phyloP scores from a whole-genome alignment of 2,329 filamentous ascomycete genomes.

The Colletotrichum abscissum region DNA sequence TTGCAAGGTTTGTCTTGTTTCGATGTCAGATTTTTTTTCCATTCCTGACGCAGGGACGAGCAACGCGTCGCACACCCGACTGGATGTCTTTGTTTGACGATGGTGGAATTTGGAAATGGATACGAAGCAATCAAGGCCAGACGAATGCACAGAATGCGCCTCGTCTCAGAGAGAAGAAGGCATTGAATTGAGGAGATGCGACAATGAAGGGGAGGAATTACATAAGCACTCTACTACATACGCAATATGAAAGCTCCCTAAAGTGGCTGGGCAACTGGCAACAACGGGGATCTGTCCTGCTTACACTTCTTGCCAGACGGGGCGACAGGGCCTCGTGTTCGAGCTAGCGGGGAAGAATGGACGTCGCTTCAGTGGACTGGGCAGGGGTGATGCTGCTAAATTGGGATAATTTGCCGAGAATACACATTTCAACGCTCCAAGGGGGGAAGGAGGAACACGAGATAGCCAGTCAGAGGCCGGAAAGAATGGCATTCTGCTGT shows the following conservation, averaged over 20 bases:
- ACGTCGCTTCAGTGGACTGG: neutral
- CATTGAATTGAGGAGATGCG: no score
- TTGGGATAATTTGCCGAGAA: conserved; percentile 40
- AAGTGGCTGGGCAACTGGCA: neutral
- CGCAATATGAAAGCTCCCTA: neutral
- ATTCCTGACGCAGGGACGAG: neutral
- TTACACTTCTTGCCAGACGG: conserved; percentile 3
- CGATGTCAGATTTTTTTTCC: neutral
- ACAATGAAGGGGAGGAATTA: neutral
- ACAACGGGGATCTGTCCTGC: neutral
- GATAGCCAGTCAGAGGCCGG: conserved; percentile 11
- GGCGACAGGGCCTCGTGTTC: conserved; percentile 28
- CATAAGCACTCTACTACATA: neutral
- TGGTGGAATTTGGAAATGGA: neutral
- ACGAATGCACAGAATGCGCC: neutral
- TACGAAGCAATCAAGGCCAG: conserved; percentile 9
- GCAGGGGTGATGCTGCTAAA: conserved; percentile 30
- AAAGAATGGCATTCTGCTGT: neutral
- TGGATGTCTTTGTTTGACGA: neutral
- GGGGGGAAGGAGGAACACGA: neutral
- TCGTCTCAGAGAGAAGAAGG: neutral
- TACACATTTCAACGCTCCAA: neutral
- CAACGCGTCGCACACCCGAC: neutral
- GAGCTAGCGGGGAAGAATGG: conserved; percentile 21
- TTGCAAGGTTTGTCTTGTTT: conserved; percentile 19